phyloP scores from a whole-genome alignment of 306 rosid species.

The Quercus dentata region DNA sequence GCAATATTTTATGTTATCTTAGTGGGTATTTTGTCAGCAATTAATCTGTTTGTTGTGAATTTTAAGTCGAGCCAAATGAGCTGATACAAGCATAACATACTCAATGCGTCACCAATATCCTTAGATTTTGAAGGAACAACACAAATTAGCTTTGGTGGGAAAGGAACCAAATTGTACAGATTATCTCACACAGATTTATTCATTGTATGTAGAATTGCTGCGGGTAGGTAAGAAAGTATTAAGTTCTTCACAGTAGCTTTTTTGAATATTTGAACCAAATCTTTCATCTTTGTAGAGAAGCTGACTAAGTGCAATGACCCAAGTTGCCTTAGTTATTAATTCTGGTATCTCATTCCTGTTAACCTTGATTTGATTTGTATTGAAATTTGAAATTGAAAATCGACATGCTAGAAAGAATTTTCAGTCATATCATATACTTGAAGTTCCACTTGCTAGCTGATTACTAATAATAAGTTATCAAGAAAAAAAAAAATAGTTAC shows the following conservation, averaged over 20 bases:
- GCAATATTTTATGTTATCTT: too few species aligned
- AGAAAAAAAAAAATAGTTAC: too few species aligned
- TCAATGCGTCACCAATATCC: conserved; percentile 13
- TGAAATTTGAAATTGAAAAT: too few species aligned
- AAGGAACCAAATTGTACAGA: background rate
- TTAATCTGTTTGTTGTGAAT: background rate
- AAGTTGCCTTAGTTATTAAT: too few species aligned
- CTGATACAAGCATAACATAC: conserved; percentile 20
- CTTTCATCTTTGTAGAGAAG: background rate
- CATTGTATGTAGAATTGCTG: background rate
- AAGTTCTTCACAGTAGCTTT: conserved; percentile 2
- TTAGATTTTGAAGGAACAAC: background rate
- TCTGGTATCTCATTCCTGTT: too few species aligned
- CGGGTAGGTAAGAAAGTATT: background rate
- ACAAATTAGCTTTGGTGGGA: conserved; percentile 6
- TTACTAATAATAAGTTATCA: too few species aligned
- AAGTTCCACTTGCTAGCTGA: too few species aligned
- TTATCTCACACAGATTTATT: background rate
- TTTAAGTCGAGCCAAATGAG: background rate
- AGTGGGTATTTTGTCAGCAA: too few species aligned
- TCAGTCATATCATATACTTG: too few species aligned
- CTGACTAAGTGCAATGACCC: background rate
- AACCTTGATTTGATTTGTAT: too few species aligned
- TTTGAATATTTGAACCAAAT: conserved; percentile 22
- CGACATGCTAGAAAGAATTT: too few species aligned